Percentiles rank a stretch among this genome's conserved stretches.
These are phyloP conservation scores for Pseudocercospora vitis DNA, from an alignment of 2,329 filamentous ascomycete species.

Conservation along the genomic window DNA sequence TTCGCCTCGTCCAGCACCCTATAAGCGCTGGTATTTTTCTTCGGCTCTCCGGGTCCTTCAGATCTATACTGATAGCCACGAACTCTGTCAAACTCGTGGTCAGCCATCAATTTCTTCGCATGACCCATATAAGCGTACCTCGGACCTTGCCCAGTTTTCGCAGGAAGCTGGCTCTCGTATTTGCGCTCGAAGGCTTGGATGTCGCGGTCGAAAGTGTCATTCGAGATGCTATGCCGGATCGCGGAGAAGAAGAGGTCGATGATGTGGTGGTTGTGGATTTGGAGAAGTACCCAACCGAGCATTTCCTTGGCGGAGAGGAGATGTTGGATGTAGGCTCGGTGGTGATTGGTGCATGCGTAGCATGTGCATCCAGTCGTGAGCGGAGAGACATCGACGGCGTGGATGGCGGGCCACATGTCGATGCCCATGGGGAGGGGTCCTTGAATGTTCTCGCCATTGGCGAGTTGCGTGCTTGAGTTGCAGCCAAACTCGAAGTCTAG, in stretches of 20 bases:
- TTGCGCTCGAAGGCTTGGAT: conserved; percentile 59
- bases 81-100: conserved; percentile 48
- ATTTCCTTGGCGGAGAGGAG: conserved; percentile 89
- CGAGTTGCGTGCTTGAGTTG: background rate
- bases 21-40: conserved; percentile 69
- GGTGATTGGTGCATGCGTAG: conserved; percentile 80
- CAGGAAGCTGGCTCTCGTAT: conserved; percentile 72
- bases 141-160: conserved; percentile 74
- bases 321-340: conserved; percentile 84
- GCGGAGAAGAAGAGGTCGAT: conserved; percentile 71
- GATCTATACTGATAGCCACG: conserved; percentile 81
- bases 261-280: conserved; percentile 83
- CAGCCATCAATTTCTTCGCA: conserved; percentile 13
- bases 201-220: conserved; percentile 57
- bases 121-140: conserved; percentile 45
- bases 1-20: conserved; percentile 56
- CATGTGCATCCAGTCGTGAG: conserved; percentile 68
- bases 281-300: conserved; percentile 90
- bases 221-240: conserved; percentile 64
- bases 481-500: conserved; percentile 73
- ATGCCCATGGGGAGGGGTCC: conserved; percentile 60
- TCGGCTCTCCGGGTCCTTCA: conserved; percentile 63
- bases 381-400: conserved; percentile 64
- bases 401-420: conserved; percentile 69
- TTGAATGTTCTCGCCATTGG: conserved; percentile 19